Base-by-base conservation (phyloP, 371 early-diverging fungal species). In the Mortierella sp. region DNA sequence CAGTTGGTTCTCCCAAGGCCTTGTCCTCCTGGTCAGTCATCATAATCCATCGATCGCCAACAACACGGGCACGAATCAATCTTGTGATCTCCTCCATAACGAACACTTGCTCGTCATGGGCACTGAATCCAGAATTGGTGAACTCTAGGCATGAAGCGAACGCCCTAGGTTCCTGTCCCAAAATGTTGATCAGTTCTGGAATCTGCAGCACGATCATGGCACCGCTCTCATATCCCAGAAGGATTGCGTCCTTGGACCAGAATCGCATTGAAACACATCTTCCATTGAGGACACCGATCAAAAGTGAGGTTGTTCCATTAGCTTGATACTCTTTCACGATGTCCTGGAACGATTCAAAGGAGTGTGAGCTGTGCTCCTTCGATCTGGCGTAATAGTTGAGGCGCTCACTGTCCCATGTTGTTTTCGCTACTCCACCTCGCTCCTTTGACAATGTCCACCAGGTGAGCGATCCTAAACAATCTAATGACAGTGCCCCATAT, bases 161-260 rank as follows among this genome's bases (percentile, higher is more conserved):
- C 39, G 60, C 54, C 41, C 73, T 73, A n/a, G 79, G 82, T 34
- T 79, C 67, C 24, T 72, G 69, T 29, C 79, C 73, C 22, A 79
- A 51, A 49, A 84, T 79, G 55, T 79, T 79, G 40, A 60, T 29
- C 51, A 83, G 60, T n/a, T 74, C 63, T 12, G 83, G 79, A 17
- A 83, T 62, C 27, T 80, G 67, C 12, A 73, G 63, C 40, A 85
- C 80, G 28, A 80, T 74, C 60, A 85, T 69, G 16, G 74, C 69
- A 14, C 85, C 85, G 43, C 80, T 70, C 51, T 71, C 79, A 39
- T 80, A 85, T 10, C 80, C 73, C 34, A 85, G 46, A 2, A 79
- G 54, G 25, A 85, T 62, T 7, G 80, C 79, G 58, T 74, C 65
- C 51, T 79, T 69, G 37, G 85, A 59, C 85, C 82, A 85, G 68